Conservation (phyloP, 2,329 filamentous ascomycete genomes). For the Fusarium beomiforme region DNA sequence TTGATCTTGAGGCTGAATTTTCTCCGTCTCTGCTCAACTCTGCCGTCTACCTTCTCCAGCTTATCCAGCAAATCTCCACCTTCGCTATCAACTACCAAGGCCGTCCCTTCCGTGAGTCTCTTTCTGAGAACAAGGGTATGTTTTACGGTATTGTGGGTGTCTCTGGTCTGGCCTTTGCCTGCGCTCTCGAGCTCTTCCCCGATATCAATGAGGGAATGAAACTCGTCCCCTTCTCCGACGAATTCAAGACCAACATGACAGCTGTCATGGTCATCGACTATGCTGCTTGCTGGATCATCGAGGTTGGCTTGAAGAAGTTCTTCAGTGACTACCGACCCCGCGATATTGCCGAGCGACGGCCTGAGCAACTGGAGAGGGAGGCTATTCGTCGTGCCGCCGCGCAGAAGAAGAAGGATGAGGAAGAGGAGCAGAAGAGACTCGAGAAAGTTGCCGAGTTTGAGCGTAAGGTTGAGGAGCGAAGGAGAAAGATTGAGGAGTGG, state of each 20-base stretch:
- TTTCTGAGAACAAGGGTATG: conserved; percentile 97
- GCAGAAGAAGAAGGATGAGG: conserved; percentile 56
- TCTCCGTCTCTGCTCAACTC: conserved; percentile 93
- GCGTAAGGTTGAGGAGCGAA: conserved; percentile 63
- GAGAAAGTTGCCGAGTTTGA: conserved; percentile 70
- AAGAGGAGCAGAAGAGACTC: conserved; percentile 63
- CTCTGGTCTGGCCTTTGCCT: conserved; percentile 89
- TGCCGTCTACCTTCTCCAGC: conserved; percentile 94
- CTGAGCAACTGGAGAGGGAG: conserved; percentile 87
- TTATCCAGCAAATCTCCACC: conserved; percentile 98
- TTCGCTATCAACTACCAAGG: conserved; percentile 99
- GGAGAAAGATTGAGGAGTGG: conserved; percentile 60
- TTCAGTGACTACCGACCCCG: conserved; percentile 95
- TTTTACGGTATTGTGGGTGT: conserved; percentile 96
- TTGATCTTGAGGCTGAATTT: conserved; percentile 96
- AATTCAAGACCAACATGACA: conserved; percentile 91
- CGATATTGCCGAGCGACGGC: conserved; percentile 87
- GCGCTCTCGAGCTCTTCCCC: conserved; percentile 93
- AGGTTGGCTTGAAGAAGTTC: conserved; percentile 82
- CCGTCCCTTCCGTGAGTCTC: conserved; percentile 94
- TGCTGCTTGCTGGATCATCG: conserved; percentile 84
- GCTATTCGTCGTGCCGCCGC: conserved; percentile 65
- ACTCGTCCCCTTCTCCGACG: conserved; percentile 86
- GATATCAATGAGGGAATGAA: conserved; percentile 95
- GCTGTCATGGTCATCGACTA: conserved; percentile 89